Evolutionary conservation across 345 rosid genomes (phyloP), one percentile per base, ranked within the genome.

Genomic region (Gossypium turneri): DNA sequence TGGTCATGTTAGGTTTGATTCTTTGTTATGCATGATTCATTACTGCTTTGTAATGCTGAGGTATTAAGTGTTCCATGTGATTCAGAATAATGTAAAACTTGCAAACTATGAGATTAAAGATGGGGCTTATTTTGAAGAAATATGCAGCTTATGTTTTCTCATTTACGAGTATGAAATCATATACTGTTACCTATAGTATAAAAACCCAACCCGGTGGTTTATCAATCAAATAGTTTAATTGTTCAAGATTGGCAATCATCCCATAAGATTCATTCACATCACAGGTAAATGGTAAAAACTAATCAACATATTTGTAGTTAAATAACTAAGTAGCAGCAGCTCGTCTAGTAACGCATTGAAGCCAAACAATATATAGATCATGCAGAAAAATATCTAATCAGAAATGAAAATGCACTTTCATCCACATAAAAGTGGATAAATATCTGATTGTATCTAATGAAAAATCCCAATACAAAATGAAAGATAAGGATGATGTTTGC

Each of bases 391-490:
- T n/a, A n/a, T 12, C 47, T 17, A 0, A 34, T 12, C 62, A 4
- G 62, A 55, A 71, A 56, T 7, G 64, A 71, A 71, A 41, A 34
- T 55, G 63, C 64, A 71, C 64, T 43, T 71, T 20, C 60, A 71
- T 41, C 51, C 74, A 41, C 74, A 38, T n/a, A 70, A 53, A 38
- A 53, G 38, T 71, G 64, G 74, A 55, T 38, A 45, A 45, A 69
- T 64, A 67, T 55, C 64, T 71, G 64, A 53, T 55, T 71, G 51
- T 60, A 16, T 60, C 76, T 73, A 47, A 45, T 10, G 43, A 29
- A 73, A 59, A 73, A 9, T 48, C n/a, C 76, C 66, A 73, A 24
- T 60, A 48, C 60, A 73, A 69, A 27, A 13, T 73, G 22, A 45
- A 73, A 15, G 41, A 47, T 20, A 55, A 71, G 43, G 58, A 15